Base-by-base conservation (phyloP, 2,329 filamentous ascomycete genomes). In the Penicillium sp. region DNA sequence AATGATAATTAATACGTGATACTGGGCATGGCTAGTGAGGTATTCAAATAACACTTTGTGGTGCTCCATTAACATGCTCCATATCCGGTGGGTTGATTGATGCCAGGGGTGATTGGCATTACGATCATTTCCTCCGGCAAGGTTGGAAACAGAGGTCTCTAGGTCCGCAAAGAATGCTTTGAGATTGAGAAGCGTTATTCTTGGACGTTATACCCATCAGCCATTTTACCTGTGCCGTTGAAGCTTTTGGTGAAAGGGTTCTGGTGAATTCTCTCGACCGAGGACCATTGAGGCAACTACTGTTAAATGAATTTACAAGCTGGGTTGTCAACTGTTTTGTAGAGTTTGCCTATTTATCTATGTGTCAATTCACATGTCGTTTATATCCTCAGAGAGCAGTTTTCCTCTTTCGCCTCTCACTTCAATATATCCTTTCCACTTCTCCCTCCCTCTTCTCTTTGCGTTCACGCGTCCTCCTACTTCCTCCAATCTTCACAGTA, bases 381-480 rank as follows among this genome's bases (percentile, higher is more conserved):
- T 15, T 11, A 18, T 37, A 37, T 31, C 12, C 29, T 12, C 4
- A 31, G 29, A 5, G 29, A 6, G 29, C 29, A 31, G 12, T 31
- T 11, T 12, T 12, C 15, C 29, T 31, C 8, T 7, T 18, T 37
- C n/a, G 7, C 3, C 20, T 27, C 14, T 27, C 29, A 11, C 23
- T 31, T 37, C 15, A 55, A 59, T 12, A 40, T 8, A 11, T 53
- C 59, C 53, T 59, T 46, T 53, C n/a, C 18, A 31, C 25, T 45
- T 31, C 15, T 47, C n/a, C 45, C 22, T 54, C 26, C 53, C 14
- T 26, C 42, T 26, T 45, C 23, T 11, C n/a, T 37, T 37, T 11
- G 7, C 42, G 11, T n/a, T 2, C 2, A 1, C 26, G 25, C 27
- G 26, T 35, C 22, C 27, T 9, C 2, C 11, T 41, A 35, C 44